These are phyloP conservation scores for Fragosphaeria purpurea DNA, from an alignment of 2,329 filamentous ascomycete genomes.

Conservation along the genomic window DNA sequence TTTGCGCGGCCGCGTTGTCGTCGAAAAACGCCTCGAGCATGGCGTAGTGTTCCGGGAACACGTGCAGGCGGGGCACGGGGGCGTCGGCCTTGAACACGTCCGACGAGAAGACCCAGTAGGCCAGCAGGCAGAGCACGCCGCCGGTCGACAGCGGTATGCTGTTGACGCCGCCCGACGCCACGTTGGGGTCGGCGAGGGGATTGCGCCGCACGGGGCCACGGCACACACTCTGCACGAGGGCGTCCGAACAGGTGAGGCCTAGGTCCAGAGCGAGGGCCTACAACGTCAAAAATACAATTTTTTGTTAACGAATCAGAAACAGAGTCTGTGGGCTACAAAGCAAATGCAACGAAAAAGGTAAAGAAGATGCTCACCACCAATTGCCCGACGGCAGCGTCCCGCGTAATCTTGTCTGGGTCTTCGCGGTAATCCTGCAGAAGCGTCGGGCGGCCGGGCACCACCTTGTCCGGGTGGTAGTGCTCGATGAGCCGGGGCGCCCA, in stretches of 20 bases:
- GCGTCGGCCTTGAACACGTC: constrained; percentile 50
- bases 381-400: constrained; percentile 61
- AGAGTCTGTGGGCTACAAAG: neutral
- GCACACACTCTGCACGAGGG: constrained; percentile 36
- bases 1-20: constrained; percentile 36
- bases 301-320: too few relatives aligned
- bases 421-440: constrained; percentile 52
- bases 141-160: constrained; percentile 49
- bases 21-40: constrained; percentile 45
- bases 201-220: constrained; percentile 30
- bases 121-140: constrained; percentile 48
- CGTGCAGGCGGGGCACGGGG: constrained; percentile 40
- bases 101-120: constrained; percentile 53
- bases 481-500: constrained; percentile 60
- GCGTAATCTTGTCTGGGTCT: constrained; percentile 48
- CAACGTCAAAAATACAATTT: neutral
- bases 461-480: constrained; percentile 53
- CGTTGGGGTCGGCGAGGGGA: constrained; percentile 29
- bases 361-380: constrained; percentile 42
- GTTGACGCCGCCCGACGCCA: constrained; percentile 23
- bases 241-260: constrained; percentile 37
- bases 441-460: constrained; percentile 51
- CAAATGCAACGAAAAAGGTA: neutral
- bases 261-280: constrained; percentile 55
- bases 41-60: constrained; percentile 51